Percentiles rank a stretch among this genome's conserved stretches.
Evolutionary conservation across 2,329 filamentous ascomycete genomes (phyloP).

Genomic region (Aspergillus hiratsukae): DNA sequence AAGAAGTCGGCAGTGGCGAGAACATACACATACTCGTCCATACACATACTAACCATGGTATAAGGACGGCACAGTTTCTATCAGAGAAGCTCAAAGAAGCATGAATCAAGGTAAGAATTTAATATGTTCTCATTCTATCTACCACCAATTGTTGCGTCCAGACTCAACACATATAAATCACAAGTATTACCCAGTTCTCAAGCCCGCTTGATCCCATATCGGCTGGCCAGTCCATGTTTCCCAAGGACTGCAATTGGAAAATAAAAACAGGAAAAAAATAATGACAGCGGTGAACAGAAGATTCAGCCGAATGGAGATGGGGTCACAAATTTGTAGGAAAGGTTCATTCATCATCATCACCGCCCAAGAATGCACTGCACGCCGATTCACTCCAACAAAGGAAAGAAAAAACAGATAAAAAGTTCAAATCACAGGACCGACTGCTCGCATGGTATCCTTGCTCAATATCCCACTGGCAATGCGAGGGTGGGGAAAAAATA

Average conservation of each 20-base stretch:
- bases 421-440: neutral
- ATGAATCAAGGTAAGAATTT: neutral
- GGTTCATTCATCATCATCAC: conserved; percentile 9
- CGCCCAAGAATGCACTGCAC: conserved; percentile 8
- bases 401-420: conserved; percentile 6
- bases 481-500: neutral
- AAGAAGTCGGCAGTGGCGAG: conserved; percentile 7
- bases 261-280: conserved; percentile 7
- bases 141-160: conserved; percentile 3
- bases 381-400: conserved; percentile 12
- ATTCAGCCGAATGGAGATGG: conserved; percentile 8
- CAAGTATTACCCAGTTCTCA: conserved; percentile 21
- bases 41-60: too few species aligned
- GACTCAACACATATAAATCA: conserved; percentile 15
- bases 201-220: conserved; percentile 23
- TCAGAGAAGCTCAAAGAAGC: too few species aligned
- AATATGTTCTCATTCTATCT: neutral
- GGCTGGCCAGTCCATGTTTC: conserved; percentile 7
- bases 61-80: too few species aligned
- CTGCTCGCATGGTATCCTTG: neutral
- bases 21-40: neutral
- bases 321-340: conserved; percentile 8
- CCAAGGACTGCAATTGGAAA: conserved; percentile 7
- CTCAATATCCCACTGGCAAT: neutral
- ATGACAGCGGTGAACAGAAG: conserved; percentile 9